These are phyloP conservation scores for Talaromyces liani DNA, from an alignment of 495 filamentous ascomycete species.

Conservation along the genomic window DNA sequence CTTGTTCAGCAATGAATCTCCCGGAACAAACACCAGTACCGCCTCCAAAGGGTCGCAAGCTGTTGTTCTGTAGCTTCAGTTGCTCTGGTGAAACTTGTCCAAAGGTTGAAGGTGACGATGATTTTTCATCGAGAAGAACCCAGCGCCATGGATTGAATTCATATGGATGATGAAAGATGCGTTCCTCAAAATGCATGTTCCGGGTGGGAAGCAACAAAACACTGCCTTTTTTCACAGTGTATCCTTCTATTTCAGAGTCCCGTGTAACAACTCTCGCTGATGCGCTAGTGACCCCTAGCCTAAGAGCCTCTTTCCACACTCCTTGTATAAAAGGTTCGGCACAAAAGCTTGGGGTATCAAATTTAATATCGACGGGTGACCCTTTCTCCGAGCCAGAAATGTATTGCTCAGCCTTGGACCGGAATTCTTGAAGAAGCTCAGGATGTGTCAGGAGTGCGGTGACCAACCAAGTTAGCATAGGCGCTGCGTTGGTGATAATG, in stretches of 20 bases:
- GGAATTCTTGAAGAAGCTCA: neutral
- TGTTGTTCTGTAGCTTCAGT: neutral
- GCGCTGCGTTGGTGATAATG: slow-evolving; percentile 6
- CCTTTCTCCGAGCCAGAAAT: neutral
- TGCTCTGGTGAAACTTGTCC: neutral
- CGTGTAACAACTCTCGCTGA: slow-evolving; percentile 1
- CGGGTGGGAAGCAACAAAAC: slow-evolving; percentile 6
- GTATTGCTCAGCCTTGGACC: neutral
- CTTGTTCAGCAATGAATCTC: slow-evolving; percentile 9
- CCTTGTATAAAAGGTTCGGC: slow-evolving; percentile 7
- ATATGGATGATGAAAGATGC: slow-evolving; percentile 4
- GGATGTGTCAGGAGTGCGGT: slow-evolving; percentile 3
- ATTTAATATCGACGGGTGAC: neutral
- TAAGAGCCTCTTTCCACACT: slow-evolving; percentile 9
- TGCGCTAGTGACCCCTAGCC: slow-evolving; percentile 4
- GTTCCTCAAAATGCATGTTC: slow-evolving; percentile 4
- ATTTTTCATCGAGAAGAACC: neutral
- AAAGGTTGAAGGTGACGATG: neutral
- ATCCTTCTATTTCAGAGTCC: slow-evolving; percentile 8
- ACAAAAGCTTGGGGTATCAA: neutral
- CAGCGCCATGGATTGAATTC: slow-evolving; percentile 2
- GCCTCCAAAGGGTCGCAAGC: slow-evolving; percentile 8
- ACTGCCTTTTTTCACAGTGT: slow-evolving; percentile 7
- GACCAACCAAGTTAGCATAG: slow-evolving; percentile 8
- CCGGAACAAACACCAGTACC: slow-evolving; percentile 8